These are phyloP conservation scores for Thielaviopsis euricoi DNA, from an alignment of 2,329 filamentous ascomycete genomes.

Conservation along the genomic window DNA sequence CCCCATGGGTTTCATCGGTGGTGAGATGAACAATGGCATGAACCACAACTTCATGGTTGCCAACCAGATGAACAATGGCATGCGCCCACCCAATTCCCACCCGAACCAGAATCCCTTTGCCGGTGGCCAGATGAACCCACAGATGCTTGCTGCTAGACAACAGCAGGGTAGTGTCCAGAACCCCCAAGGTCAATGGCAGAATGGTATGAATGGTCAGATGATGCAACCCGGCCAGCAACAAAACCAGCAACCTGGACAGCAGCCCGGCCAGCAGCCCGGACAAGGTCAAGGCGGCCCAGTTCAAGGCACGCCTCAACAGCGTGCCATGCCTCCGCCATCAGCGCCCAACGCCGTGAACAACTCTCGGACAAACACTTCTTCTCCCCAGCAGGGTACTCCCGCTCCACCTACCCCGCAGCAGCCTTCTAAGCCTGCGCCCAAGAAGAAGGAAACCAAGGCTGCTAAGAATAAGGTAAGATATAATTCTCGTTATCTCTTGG, in stretches of 20 bases:
- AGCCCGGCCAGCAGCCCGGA: conserved; percentile 16
- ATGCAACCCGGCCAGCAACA: conserved; percentile 24
- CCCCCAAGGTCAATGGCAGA: conserved; percentile 24
- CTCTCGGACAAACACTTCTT: conserved; percentile 37
- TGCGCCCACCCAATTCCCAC: conserved; percentile 55
- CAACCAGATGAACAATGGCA: conserved; percentile 41
- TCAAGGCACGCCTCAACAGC: conserved; percentile 57
- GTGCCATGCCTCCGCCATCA: conserved; percentile 51
- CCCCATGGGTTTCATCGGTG: conserved; percentile 45
- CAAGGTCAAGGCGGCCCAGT: conserved; percentile 29
- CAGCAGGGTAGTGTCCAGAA: conserved; percentile 18
- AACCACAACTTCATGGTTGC: conserved; percentile 40
- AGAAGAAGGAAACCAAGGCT: conserved; percentile 57
- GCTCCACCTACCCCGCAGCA: conserved; percentile 59
- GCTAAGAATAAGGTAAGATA: conserved; percentile 51
- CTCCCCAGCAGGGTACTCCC: conserved; percentile 47
- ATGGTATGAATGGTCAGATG: conserved; percentile 26
- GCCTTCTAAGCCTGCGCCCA: conserved; percentile 54
- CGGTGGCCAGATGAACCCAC: conserved; percentile 40
- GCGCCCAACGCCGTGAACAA: conserved; percentile 38
- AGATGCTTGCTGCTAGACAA: conserved; percentile 38
- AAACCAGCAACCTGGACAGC: conserved; percentile 19
- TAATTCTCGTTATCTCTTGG: neutral
- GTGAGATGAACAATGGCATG: conserved; percentile 46
- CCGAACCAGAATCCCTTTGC: conserved; percentile 35